A percentile compares a stretch with the other conserved stretches of the same genome.
Evolutionary conservation across 371 early-diverging fungal genomes (phyloP).

Genomic region (Circinella minor): DNA sequence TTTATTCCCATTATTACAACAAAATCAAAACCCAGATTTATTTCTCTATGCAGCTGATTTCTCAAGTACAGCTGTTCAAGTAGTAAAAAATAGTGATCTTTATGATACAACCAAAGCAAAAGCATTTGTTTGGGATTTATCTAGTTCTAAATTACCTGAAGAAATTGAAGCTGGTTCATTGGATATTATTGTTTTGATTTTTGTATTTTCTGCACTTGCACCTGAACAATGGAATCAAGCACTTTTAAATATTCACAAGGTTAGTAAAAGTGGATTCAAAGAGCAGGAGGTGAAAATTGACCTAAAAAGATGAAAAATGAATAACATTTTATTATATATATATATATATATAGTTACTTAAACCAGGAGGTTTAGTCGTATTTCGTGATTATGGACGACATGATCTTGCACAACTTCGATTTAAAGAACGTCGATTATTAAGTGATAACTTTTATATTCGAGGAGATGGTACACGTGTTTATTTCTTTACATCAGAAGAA

Average conservation of each 20-base stretch:
- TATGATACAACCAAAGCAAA: slow-evolving; percentile 65
- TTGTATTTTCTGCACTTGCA: slow-evolving; percentile 83
- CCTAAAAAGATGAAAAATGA: background rate
- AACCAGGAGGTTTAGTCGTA: slow-evolving; percentile 76
- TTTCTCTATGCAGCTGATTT: slow-evolving; percentile 86
- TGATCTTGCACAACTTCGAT: slow-evolving; percentile 89
- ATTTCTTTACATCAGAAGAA: slow-evolving; percentile 69
- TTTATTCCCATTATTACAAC: slow-evolving; percentile 86
- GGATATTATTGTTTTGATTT: slow-evolving; percentile 81
- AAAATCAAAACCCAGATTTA: slow-evolving; percentile 65
- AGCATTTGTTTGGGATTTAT: slow-evolving; percentile 87
- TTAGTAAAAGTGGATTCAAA: slow-evolving; percentile 19
- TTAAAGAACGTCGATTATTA: slow-evolving; percentile 60
- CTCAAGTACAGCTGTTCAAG: slow-evolving; percentile 76
- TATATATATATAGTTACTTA: slow-evolving; percentile 53
- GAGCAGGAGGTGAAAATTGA: background rate
- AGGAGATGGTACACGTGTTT: slow-evolving; percentile 81
- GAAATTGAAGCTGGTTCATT: slow-evolving; percentile 67
- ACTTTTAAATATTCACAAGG: slow-evolving; percentile 65
- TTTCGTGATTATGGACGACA: slow-evolving; percentile 91
- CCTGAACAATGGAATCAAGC: slow-evolving; percentile 81
- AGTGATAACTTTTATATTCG: slow-evolving; percentile 86
- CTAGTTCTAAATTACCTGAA: slow-evolving; percentile 63
- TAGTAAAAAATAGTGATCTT: slow-evolving; percentile 64
- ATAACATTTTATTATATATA: background rate